These are phyloP conservation scores for Penicillium sp. DNA, from an alignment of 2,329 filamentous ascomycete species.

Conservation along the genomic window DNA sequence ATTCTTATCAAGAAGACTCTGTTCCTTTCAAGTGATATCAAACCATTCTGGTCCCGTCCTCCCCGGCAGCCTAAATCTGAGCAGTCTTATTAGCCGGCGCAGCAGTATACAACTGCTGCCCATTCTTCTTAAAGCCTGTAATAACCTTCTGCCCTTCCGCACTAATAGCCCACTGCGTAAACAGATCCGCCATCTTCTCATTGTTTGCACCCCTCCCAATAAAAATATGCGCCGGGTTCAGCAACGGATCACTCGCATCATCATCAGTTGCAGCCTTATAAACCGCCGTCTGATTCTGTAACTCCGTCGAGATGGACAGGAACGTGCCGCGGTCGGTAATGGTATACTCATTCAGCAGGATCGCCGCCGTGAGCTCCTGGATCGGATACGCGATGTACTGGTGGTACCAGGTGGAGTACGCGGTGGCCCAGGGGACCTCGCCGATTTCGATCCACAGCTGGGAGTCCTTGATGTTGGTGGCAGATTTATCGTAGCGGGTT, in stretches of 20 bases:
- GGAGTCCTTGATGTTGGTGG: constrained; percentile 54
- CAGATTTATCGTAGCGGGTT: constrained; percentile 52
- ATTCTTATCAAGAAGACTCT: not conserved
- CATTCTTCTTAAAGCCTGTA: constrained; percentile 42
- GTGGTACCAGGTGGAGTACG: constrained; percentile 53
- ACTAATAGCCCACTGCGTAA: constrained; percentile 45
- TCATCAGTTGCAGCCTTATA: constrained; percentile 37
- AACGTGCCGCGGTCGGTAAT: constrained; percentile 52
- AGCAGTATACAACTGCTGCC: constrained; percentile 41
- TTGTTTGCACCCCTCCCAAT: constrained; percentile 42
- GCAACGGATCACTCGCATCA: constrained; percentile 36
- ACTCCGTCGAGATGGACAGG: constrained; percentile 39
- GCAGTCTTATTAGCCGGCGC: constrained; percentile 29
- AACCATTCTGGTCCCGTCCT: too few relatives aligned
- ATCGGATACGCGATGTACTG: constrained; percentile 50
- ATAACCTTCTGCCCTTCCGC: constrained; percentile 21
- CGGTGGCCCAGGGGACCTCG: constrained; percentile 49
- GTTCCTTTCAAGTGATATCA: not conserved
- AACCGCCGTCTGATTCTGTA: constrained; percentile 40
- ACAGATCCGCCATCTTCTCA: constrained; percentile 36
- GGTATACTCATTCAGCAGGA: constrained; percentile 49
- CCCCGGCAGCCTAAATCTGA: not conserved
- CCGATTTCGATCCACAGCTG: constrained; percentile 51
- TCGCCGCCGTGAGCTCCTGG: constrained; percentile 48
- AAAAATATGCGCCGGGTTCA: constrained; percentile 50